Evolutionary conservation across 78 protist genomes (phyloP).

Genomic region (Pelomyxa schiedti): DNA sequence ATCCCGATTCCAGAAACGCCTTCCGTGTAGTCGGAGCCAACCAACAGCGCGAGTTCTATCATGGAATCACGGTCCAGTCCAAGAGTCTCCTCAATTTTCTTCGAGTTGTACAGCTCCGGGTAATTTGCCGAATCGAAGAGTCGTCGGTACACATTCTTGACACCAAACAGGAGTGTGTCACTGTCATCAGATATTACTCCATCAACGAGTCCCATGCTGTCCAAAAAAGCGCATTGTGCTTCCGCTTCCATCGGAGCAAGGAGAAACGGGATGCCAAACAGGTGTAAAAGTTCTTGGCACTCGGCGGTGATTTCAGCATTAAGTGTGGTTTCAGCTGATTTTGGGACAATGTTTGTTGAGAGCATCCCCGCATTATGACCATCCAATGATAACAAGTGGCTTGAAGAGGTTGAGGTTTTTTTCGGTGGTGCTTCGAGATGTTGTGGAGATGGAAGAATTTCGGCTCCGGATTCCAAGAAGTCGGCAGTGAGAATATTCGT

Average conservation of each 20-base stretch:
- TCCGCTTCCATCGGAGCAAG: slow-evolving; percentile 47
- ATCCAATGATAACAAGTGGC: too few species aligned
- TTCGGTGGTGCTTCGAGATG: too few species aligned
- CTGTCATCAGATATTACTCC: slow-evolving; percentile 53
- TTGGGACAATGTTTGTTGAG: too few species aligned
- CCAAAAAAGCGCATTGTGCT: slow-evolving; percentile 26
- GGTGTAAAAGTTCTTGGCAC: slow-evolving; percentile 2
- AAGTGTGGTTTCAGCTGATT: too few species aligned
- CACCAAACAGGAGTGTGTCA: slow-evolving; percentile 55
- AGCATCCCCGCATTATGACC: too few species aligned
- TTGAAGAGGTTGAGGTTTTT: too few species aligned
- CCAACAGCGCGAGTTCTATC: slow-evolving; percentile 18
- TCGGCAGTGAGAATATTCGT: too few species aligned
- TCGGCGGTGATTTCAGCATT: neutral
- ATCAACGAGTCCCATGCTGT: slow-evolving; percentile 6
- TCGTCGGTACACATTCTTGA: slow-evolving; percentile 8
- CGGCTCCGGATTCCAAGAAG: too few species aligned
- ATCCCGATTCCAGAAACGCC: slow-evolving; percentile 47
- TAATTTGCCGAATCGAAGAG: neutral
- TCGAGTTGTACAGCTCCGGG: neutral
- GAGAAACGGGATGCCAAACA: slow-evolving; percentile 53
- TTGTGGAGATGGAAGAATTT: too few species aligned
- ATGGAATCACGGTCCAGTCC: slow-evolving; percentile 5
- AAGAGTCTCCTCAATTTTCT: neutral
- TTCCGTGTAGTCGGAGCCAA: slow-evolving; percentile 58